A percentile compares a stretch with the other conserved stretches of the same genome.
Evolutionary conservation across 495 filamentous ascomycete species (phyloP).

Genomic region (Penicillium egyptiacum): DNA sequence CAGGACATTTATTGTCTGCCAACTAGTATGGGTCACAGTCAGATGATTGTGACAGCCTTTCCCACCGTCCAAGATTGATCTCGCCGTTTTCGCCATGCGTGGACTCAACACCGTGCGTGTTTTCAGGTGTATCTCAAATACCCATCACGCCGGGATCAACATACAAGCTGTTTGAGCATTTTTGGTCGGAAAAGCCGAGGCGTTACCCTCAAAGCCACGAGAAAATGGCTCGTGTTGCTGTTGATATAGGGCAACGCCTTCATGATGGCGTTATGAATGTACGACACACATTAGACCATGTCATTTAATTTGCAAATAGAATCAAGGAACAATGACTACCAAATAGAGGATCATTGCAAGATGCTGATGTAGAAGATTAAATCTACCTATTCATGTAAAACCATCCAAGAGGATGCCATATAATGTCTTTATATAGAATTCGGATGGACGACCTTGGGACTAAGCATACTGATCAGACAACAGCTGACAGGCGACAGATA

Average conservation of each 20-base stretch:
- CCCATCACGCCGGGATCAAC: not conserved
- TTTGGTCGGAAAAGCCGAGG: not conserved
- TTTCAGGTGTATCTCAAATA: not conserved
- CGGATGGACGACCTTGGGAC: not conserved
- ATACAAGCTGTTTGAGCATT: not conserved
- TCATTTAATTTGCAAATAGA: slow-evolving; percentile 4
- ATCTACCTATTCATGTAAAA: not conserved
- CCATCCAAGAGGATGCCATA: not conserved
- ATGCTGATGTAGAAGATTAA: not conserved
- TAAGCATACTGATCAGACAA: not conserved
- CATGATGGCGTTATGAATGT: slow-evolving; percentile 11
- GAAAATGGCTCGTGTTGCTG: not conserved
- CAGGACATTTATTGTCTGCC: not conserved
- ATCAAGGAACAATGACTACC: not conserved
- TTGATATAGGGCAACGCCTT: not conserved
- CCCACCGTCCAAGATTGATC: not conserved
- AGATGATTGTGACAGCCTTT: not conserved
- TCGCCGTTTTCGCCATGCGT: not conserved
- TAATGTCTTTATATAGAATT: not conserved
- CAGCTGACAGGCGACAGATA: not conserved
- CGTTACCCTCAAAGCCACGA: not conserved
- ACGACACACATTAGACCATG: slow-evolving; percentile 11
- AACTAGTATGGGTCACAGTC: not conserved
- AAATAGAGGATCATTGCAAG: not conserved
- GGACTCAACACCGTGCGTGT: not conserved